These are phyloP conservation scores for Salix arbutifolia DNA, from an alignment of 345 rosid species.

Conservation along the genomic window DNA sequence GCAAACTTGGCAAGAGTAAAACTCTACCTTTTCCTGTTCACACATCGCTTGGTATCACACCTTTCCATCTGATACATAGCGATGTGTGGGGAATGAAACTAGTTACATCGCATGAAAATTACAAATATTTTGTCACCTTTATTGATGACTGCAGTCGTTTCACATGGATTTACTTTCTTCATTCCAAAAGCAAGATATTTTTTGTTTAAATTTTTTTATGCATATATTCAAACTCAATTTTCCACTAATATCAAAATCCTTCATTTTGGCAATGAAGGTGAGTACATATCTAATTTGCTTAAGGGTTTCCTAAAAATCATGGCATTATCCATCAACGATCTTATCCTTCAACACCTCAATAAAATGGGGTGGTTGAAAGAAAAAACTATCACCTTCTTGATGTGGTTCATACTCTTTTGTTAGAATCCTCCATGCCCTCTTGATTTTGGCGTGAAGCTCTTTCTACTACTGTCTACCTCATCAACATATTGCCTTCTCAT, in stretches of 20 bases:
- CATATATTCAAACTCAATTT: neutral
- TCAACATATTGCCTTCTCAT: neutral
- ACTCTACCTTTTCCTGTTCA: neutral
- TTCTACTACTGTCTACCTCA: neutral
- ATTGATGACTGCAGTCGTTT: neutral
- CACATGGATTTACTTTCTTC: neutral
- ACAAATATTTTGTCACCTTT: neutral
- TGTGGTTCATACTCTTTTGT: neutral
- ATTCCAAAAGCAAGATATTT: neutral
- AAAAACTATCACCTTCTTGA: neutral
- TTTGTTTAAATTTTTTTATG: neutral
- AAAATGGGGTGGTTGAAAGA: neutral
- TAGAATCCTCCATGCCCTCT: neutral
- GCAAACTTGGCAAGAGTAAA: neutral
- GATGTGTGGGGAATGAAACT: neutral
- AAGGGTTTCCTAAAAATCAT: neutral
- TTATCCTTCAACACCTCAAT: neutral
- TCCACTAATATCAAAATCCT: neutral
- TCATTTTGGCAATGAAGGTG: neutral
- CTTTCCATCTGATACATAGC: neutral
- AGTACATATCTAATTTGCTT: neutral
- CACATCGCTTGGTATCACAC: neutral
- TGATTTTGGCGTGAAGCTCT: neutral
- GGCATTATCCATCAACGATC: neutral
- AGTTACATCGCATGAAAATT: neutral